Conservation (phyloP, 1,139 yeast species). For the Dujonia santamariae region DNA sequence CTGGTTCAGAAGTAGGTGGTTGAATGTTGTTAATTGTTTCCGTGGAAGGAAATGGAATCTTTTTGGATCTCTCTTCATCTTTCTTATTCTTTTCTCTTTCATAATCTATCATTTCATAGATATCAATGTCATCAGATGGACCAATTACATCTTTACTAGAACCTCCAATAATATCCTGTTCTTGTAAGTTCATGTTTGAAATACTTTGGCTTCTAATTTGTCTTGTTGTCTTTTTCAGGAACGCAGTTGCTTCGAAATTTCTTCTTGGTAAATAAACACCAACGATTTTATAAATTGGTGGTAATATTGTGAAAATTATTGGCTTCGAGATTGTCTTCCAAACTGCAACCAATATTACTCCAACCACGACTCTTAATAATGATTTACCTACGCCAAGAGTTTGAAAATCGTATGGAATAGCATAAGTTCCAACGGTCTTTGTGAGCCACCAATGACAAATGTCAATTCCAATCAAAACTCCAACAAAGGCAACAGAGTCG, state of each 20-base stretch:
- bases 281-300: slow-evolving; percentile 43
- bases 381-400: slow-evolving; percentile 41
- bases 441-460: slow-evolving; percentile 48
- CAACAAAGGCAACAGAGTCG: slow-evolving; percentile 90
- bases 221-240: slow-evolving; percentile 29
- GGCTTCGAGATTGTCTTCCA: slow-evolving; percentile 76
- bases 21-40: slow-evolving; percentile 7
- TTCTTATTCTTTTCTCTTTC: slow-evolving; percentile 11
- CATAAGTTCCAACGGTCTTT: slow-evolving; percentile 19
- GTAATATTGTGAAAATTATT: slow-evolving; percentile 46
- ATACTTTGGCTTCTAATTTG: slow-evolving; percentile 40
- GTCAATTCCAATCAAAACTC: slow-evolving; percentile 79
- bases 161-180: slow-evolving; percentile 34
- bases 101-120: slow-evolving; percentile 41
- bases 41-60: slow-evolving; percentile 6
- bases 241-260: slow-evolving; percentile 40
- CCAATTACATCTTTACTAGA: slow-evolving; percentile 30
- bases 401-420: slow-evolving; percentile 36
- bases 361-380: slow-evolving; percentile 48
- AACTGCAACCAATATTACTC: slow-evolving; percentile 54
- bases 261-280: slow-evolving; percentile 44
- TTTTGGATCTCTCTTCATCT: slow-evolving; percentile 1
- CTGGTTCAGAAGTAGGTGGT: too few relatives aligned
- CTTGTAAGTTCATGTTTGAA: slow-evolving; percentile 33
- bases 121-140: slow-evolving; percentile 40